phyloP scores from a whole-genome alignment of 257 asterid genomes.

The Solanum appendiculatum region DNA sequence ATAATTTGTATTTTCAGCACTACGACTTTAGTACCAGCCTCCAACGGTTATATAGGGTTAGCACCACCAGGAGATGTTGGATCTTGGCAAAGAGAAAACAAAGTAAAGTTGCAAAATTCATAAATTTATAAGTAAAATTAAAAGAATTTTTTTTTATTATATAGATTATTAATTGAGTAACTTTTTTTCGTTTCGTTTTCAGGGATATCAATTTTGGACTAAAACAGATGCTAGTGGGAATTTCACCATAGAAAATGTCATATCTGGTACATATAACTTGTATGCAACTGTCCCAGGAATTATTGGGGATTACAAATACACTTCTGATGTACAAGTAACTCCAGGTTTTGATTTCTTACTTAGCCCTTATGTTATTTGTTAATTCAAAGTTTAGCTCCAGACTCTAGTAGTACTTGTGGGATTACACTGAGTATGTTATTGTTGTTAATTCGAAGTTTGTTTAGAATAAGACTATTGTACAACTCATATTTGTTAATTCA shows the following conservation, averaged over 20 bases:
- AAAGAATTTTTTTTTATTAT: not conserved
- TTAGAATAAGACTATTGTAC: not conserved
- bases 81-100: conserved; percentile 68
- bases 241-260: conserved; percentile 31
- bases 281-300: conserved; percentile 43
- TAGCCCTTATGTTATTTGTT: not conserved
- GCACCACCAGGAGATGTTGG: conserved; percentile 57
- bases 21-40: conserved; percentile 15
- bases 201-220: conserved; percentile 75
- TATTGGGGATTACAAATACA: conserved; percentile 53
- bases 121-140: not conserved
- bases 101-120: conserved; percentile 16
- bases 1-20: not conserved
- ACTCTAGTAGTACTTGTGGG: not conserved
- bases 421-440: not conserved
- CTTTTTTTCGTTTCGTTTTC: not conserved
- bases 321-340: conserved; percentile 12
- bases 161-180: not conserved
- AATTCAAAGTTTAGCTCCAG: not conserved
- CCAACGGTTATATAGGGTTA: conserved; percentile 40
- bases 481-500: not conserved
- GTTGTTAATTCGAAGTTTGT: too few relatives aligned
- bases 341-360: conserved; percentile 15
- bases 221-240: conserved; percentile 24
- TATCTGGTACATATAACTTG: conserved; percentile 44